Evolutionary conservation across 352 stramenopile species (phyloP), one percentile per base, ranked within the genome.

Genomic region (Globisporangium uncinulatum): DNA sequence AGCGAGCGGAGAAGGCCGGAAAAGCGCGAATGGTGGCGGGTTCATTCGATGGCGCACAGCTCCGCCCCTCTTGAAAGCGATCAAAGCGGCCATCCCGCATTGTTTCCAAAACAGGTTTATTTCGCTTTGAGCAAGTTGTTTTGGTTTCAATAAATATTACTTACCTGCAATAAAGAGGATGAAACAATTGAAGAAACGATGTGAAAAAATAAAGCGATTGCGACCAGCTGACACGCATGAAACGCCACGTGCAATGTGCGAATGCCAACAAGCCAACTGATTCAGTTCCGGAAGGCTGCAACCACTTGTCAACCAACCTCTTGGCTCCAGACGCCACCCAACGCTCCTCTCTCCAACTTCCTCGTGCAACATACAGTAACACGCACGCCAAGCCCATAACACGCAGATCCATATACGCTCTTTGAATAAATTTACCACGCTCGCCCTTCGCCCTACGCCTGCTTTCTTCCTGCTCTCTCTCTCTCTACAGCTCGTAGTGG

Each of bases 401-500:
- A 49, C 19, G n/a, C 20, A 50, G 21, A 14, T 34, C 21, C 31
- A 47, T 6, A 17, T 42, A 56, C 24, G 32, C 39, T 5, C 47
- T 20, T 56, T 56, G 50, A 61, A 66, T 66, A 60, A 66, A 60
- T 54, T 66, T 51, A 66, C 59, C 45, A 44, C 42, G 24, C 45
- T 13, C 34, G 34, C 34, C 10, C 34, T 39, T 39, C 5, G 6
- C 34, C n/a, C 34, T 15, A 21, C 56, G 48, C n/a, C 51, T 53
- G 11, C 42, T 53, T 49, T n/a, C n/a, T n/a, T 17, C 34, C 39
- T 14, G 19, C 39, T n/a, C n/a, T 34, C 11, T 6, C 20, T n/a
- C 37, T 44, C 43, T 48, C 50, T 58, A 66, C 8, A 61, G 47
- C 34, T 66, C 59, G 10, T 4, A 32, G 10, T 56, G 46, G 39